These are phyloP conservation scores for Fraxinus pennsylvanica DNA, from an alignment of 257 asterid genomes.

Conservation along the genomic window DNA sequence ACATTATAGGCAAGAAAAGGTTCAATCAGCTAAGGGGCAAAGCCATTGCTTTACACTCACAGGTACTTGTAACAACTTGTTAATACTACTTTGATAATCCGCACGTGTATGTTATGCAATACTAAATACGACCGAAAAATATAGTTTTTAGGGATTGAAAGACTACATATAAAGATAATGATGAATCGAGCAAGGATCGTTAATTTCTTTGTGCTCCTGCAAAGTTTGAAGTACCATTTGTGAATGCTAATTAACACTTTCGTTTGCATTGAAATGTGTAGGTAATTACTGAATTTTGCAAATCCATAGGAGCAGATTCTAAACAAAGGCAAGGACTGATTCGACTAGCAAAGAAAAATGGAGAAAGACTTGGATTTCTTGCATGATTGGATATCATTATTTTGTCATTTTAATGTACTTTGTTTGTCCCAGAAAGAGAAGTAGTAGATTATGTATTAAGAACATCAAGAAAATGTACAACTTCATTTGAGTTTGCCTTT, in stretches of 20 bases:
- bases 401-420: neutral
- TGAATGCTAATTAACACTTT: neutral
- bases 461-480: neutral
- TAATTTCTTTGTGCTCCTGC: neutral
- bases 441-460: neutral
- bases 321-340: slow-evolving; percentile 87
- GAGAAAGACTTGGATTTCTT: slow-evolving; percentile 82
- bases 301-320: slow-evolving; percentile 86
- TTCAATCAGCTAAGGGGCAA: slow-evolving; percentile 58
- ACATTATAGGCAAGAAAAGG: slow-evolving; percentile 48
- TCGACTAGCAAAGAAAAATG: slow-evolving; percentile 89
- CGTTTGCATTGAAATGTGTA: slow-evolving; percentile 24
- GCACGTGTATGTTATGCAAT: no score
- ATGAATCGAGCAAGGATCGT: neutral
- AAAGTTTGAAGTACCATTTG: neutral
- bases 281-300: slow-evolving; percentile 95
- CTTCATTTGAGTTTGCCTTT: neutral
- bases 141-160: no score
- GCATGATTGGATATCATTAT: slow-evolving; percentile 41
- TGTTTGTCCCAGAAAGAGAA: neutral
- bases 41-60: slow-evolving; percentile 62
- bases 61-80: slow-evolving; percentile 27
- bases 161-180: no score
- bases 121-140: no score
- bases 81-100: no score